Percentiles rank a stretch among this genome's conserved stretches.
Evolutionary conservation across 371 early-diverging fungal species (phyloP).

Genomic region (Rhizopus delemar): DNA sequence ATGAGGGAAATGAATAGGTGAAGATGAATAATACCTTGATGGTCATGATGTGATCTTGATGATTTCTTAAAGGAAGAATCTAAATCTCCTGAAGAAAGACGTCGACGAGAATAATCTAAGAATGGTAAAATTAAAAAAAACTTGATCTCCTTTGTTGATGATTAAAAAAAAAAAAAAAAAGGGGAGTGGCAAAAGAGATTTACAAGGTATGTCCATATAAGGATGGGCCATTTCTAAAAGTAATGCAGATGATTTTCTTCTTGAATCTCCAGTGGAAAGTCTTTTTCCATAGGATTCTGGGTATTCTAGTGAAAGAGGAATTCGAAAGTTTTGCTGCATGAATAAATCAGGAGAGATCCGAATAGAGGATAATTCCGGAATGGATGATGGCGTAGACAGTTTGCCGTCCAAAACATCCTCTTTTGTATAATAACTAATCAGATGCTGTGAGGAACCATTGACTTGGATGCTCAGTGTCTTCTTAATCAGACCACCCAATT

Average conservation of each 20-base stretch:
- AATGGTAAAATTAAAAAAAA: conserved; percentile 3
- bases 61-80: background rate
- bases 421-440: conserved; percentile 84
- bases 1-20: too few species aligned
- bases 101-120: conserved; percentile 3
- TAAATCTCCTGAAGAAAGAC: background rate
- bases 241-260: conserved; percentile 1
- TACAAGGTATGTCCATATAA: background rate
- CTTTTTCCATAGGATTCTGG: background rate
- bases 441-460: conserved; percentile 74
- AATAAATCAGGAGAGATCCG: conserved; percentile 57
- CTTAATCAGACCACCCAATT: conserved; percentile 80
- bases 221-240: background rate
- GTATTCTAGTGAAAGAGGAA: conserved; percentile 26
- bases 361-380: conserved; percentile 48
- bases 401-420: conserved; percentile 64
- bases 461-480: conserved; percentile 80
- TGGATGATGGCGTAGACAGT: conserved; percentile 54
- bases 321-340: conserved; percentile 58
- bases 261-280: conserved; percentile 1
- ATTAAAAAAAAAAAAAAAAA: background rate
- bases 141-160: background rate
- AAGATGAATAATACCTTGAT: too few species aligned
- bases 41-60: background rate
- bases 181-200: too few species aligned